Percentiles rank a stretch among this genome's conserved stretches.
Evolutionary conservation across 768 basidiomycete genomes (phyloP).

Genomic region (Paxillus ammoniavirescens): DNA sequence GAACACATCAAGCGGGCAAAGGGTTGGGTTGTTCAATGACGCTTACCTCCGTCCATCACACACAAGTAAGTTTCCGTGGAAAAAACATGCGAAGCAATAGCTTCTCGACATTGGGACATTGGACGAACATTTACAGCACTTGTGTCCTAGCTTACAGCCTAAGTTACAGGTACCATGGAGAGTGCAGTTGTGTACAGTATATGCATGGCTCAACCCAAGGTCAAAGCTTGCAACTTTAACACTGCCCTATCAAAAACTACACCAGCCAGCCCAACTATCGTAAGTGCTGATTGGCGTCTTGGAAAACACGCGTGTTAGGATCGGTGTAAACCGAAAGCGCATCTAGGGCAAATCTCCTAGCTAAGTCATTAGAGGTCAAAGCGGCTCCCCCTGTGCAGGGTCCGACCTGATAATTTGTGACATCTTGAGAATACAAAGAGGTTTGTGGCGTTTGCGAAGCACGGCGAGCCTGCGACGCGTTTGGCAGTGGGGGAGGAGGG

Average conservation of each 20-base stretch:
- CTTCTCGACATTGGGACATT: background rate
- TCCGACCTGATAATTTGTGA: background rate
- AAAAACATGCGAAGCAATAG: background rate
- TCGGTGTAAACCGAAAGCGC: conserved; percentile 1
- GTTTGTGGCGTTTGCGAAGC: background rate
- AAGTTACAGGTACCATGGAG: background rate
- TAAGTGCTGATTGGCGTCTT: background rate
- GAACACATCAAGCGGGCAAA: background rate
- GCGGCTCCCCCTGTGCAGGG: conserved; percentile 5
- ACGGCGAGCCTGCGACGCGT: background rate
- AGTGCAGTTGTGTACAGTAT: background rate
- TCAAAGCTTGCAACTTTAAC: background rate
- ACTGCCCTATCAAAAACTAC: background rate
- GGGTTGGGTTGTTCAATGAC: too few species aligned
- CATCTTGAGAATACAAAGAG: conserved; percentile 3
- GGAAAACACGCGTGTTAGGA: conserved; percentile 2
- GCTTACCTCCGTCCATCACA: background rate
- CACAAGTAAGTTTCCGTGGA: conserved; percentile 8
- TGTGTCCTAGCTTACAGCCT: background rate
- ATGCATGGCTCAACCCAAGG: background rate
- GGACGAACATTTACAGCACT: conserved; percentile 4
- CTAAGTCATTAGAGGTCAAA: conserved; percentile 7
- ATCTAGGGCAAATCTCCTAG: conserved; percentile 8
- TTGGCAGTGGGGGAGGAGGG: background rate
- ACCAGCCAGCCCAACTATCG: background rate